Evolutionary conservation across 1,284 basidiomycete genomes (phyloP).

Genomic region (Meira nashicola): DNA sequence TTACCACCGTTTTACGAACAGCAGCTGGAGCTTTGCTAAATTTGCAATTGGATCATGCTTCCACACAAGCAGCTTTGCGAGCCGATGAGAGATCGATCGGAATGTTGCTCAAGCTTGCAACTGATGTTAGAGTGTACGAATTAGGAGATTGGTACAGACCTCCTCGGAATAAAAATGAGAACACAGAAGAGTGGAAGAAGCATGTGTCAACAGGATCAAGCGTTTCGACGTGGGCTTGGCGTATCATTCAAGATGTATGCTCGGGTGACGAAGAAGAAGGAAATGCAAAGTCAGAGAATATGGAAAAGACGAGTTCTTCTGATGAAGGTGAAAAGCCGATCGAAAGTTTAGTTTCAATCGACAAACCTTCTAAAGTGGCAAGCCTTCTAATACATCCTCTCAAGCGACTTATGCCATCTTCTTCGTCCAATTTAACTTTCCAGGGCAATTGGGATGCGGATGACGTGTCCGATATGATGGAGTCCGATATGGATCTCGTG

Average conservation of each 20-base stretch:
- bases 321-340: constrained; percentile 20
- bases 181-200: constrained; percentile 20
- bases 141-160: constrained; percentile 24
- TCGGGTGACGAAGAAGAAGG: constrained; percentile 8
- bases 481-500: constrained; percentile 30
- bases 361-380: constrained; percentile 11
- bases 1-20: constrained; percentile 68
- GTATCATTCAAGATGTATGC: constrained; percentile 17
- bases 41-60: constrained; percentile 66
- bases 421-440: constrained; percentile 7
- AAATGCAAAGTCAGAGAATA: too few species aligned
- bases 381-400: constrained; percentile 11
- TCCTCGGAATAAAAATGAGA: constrained; percentile 23
- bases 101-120: constrained; percentile 9
- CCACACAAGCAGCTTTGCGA: constrained; percentile 45
- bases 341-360: constrained; percentile 18
- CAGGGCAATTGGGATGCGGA: constrained; percentile 17
- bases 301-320: not conserved
- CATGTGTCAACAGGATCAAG: constrained; percentile 12
- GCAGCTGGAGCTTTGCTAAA: constrained; percentile 75
- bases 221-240: constrained; percentile 14
- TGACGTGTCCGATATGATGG: constrained; percentile 27
- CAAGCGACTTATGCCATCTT: not conserved
- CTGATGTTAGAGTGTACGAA: constrained; percentile 22
- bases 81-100: not conserved